Percentiles rank a stretch among this genome's conserved stretches.
Conservation (phyloP, 2,329 filamentous ascomycete genomes). For the Pseudopyrenochaeta lycopersici region DNA sequence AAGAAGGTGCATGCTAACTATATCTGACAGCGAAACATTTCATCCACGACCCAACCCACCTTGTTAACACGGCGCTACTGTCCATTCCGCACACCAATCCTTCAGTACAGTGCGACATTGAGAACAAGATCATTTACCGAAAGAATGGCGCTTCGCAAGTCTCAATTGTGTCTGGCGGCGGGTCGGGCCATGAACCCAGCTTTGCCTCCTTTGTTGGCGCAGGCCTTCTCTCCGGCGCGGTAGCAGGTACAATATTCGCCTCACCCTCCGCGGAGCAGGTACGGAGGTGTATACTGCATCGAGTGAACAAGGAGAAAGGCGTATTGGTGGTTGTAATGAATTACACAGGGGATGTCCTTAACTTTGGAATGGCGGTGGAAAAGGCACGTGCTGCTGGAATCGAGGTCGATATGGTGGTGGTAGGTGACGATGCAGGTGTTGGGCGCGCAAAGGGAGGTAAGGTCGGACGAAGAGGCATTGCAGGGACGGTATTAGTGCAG, state of each 20-base stretch:
- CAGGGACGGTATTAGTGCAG: slow-evolving; percentile 88
- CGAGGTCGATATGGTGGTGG: slow-evolving; percentile 86
- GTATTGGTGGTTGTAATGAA: slow-evolving; percentile 96
- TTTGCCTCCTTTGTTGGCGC: slow-evolving; percentile 86
- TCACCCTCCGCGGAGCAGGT: slow-evolving; percentile 85
- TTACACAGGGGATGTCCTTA: slow-evolving; percentile 80
- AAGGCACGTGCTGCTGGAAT: slow-evolving; percentile 85
- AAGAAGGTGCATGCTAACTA: not conserved
- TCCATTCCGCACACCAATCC: slow-evolving; percentile 86
- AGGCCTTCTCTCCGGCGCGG: slow-evolving; percentile 81
- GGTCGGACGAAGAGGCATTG: slow-evolving; percentile 89
- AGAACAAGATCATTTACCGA: slow-evolving; percentile 74
- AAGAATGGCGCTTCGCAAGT: slow-evolving; percentile 63
- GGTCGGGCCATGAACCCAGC: slow-evolving; percentile 88
- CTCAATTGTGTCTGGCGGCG: slow-evolving; percentile 86
- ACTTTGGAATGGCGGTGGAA: slow-evolving; percentile 93
- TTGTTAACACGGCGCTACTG: slow-evolving; percentile 80
- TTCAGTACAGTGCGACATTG: slow-evolving; percentile 76
- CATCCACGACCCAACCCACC: slow-evolving; percentile 80
- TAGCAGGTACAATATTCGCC: slow-evolving; percentile 88
- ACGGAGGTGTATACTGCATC: slow-evolving; percentile 74
- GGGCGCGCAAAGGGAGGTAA: slow-evolving; percentile 85
- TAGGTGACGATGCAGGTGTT: slow-evolving; percentile 92
- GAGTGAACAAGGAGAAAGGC: slow-evolving; percentile 75
- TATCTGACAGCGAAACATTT: slow-evolving; percentile 75